Percentiles rank a stretch among this genome's conserved stretches.
Evolutionary conservation across 495 filamentous ascomycete genomes (phyloP).

Genomic region (Xylaria longipes): DNA sequence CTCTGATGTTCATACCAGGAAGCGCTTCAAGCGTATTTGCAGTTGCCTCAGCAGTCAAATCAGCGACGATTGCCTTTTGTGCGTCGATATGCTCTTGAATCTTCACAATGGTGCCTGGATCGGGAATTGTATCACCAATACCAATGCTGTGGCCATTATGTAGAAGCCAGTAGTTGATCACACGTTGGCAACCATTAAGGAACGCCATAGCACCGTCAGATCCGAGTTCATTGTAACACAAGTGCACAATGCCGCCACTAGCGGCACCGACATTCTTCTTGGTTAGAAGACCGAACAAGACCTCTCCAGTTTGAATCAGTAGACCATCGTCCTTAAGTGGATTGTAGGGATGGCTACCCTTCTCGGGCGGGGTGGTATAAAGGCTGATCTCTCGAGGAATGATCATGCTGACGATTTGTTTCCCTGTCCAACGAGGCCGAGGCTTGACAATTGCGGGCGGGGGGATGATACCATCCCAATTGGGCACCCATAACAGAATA

Average conservation of each 20-base stretch:
- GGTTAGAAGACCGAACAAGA: slow-evolving; percentile 86
- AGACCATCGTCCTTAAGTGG: slow-evolving; percentile 82
- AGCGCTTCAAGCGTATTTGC: slow-evolving; percentile 84
- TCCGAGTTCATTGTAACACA: slow-evolving; percentile 95
- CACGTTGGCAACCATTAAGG: slow-evolving; percentile 92
- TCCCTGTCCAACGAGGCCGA: slow-evolving; percentile 95
- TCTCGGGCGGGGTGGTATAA: slow-evolving; percentile 58
- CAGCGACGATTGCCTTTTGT: slow-evolving; percentile 79
- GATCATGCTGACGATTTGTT: slow-evolving; percentile 93
- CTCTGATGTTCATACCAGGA: slow-evolving; percentile 97
- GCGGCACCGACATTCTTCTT: slow-evolving; percentile 95
- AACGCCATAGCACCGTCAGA: slow-evolving; percentile 84
- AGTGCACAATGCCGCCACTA: slow-evolving; percentile 87
- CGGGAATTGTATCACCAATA: slow-evolving; percentile 97
- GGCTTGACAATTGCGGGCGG: slow-evolving; percentile 90
- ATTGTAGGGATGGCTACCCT: slow-evolving; percentile 52
- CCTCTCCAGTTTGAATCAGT: slow-evolving; percentile 82
- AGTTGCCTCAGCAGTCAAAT: slow-evolving; percentile 76
- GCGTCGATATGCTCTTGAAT: slow-evolving; percentile 79
- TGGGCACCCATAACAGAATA: slow-evolving; percentile 92
- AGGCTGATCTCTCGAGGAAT: slow-evolving; percentile 89
- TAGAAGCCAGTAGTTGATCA: slow-evolving; percentile 97
- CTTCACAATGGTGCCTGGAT: slow-evolving; percentile 76
- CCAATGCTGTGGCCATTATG: slow-evolving; percentile 98
- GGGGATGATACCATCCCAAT: slow-evolving; percentile 96